Conservation (phyloP, 2,329 filamentous ascomycete genomes). For the Fusarium sarcochroum region DNA sequence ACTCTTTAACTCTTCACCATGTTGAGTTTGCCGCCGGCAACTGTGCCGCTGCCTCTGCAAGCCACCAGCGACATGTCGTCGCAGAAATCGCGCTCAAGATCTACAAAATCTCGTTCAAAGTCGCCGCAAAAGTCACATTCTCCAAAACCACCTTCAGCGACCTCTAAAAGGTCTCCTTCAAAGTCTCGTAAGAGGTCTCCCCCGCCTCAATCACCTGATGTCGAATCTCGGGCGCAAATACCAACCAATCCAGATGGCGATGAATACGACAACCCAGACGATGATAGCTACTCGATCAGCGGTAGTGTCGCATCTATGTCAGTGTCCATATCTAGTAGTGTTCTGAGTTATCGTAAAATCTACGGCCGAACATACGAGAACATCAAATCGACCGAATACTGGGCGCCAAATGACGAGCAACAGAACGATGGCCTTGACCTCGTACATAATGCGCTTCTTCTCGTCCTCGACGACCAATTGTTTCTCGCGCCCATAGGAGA, state of each 20-base stretch:
- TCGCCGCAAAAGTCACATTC: not conserved
- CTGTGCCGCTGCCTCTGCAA: not conserved
- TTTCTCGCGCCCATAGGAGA: slow-evolving; percentile 44
- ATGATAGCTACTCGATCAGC: not conserved
- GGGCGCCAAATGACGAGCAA: slow-evolving; percentile 49
- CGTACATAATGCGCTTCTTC: slow-evolving; percentile 44
- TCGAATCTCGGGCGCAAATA: not conserved
- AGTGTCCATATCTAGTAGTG: slow-evolving; percentile 33
- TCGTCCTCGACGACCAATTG: slow-evolving; percentile 44
- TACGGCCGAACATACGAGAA: slow-evolving; percentile 42
- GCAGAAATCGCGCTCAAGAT: slow-evolving; percentile 1
- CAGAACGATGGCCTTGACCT: slow-evolving; percentile 48
- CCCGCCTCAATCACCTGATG: not conserved
- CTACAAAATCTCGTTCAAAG: slow-evolving; percentile 3
- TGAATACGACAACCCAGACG: slow-evolving; percentile 3
- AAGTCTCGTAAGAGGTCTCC: not conserved
- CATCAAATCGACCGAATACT: slow-evolving; percentile 35
- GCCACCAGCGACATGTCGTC: slow-evolving; percentile 25
- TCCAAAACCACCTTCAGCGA: not conserved
- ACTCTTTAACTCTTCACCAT: not conserved
- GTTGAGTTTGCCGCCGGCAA: not conserved
- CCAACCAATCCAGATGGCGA: not conserved
- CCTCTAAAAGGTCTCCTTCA: not conserved
- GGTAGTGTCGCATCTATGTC: slow-evolving; percentile 20
- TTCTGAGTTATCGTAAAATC: slow-evolving; percentile 32